Conservation (phyloP, 139 green algal genomes). For the Tetraselmis striata region DNA sequence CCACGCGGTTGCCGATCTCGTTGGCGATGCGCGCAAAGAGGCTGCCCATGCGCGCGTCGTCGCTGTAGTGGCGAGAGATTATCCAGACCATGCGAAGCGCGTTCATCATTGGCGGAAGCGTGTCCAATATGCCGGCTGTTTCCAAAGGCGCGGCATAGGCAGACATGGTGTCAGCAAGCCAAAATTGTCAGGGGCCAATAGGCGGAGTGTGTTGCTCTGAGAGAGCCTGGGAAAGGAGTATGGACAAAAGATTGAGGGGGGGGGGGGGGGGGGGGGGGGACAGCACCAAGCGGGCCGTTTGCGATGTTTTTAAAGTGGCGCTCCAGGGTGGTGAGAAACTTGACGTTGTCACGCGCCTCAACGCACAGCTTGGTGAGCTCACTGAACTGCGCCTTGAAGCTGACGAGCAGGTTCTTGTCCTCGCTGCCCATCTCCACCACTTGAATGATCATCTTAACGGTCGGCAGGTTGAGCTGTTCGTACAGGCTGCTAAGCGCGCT, state of each 20-base stretch:
- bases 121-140: constrained; percentile 54
- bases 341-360: constrained; percentile 85
- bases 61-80: constrained; percentile 73
- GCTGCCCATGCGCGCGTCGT: constrained; percentile 81
- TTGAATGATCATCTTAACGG: constrained; percentile 45
- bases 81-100: constrained; percentile 90
- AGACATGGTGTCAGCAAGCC: too few species aligned
- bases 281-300: constrained; percentile 33
- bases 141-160: neutral
- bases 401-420: constrained; percentile 64
- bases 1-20: constrained; percentile 63
- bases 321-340: constrained; percentile 88
- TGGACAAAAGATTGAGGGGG: neutral
- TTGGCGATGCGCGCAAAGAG: constrained; percentile 79
- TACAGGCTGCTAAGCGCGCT: constrained; percentile 62
- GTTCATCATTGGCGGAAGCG: constrained; percentile 79
- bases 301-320: constrained; percentile 79
- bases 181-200: too few species aligned
- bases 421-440: constrained; percentile 48
- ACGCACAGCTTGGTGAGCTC: constrained; percentile 67
- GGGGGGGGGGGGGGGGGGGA: neutral
- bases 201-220: too few species aligned
- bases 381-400: constrained; percentile 53
- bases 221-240: too few species aligned
- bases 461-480: constrained; percentile 75